phyloP scores from a whole-genome alignment of 1,284 basidiomycete genomes.

The Trichosporon sp. region DNA sequence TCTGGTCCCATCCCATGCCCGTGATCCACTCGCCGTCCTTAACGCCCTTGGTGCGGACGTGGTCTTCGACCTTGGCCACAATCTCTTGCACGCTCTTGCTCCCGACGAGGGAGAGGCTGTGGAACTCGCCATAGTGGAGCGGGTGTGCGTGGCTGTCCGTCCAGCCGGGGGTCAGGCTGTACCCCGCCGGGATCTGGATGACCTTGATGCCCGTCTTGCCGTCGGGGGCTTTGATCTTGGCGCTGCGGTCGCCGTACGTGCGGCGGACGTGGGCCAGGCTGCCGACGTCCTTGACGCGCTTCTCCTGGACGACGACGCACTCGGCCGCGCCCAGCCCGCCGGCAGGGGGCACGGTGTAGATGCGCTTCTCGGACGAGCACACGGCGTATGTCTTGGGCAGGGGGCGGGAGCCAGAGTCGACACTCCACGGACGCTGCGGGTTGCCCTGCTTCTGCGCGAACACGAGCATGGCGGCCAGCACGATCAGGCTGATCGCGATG shows the following conservation, averaged over 20 bases:
- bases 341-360: constrained; percentile 41
- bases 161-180: constrained; percentile 52
- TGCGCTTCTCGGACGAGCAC: constrained; percentile 43
- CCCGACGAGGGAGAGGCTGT: constrained; percentile 66
- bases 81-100: constrained; percentile 66
- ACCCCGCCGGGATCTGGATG: constrained; percentile 44
- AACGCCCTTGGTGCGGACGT: constrained; percentile 61
- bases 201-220: constrained; percentile 50
- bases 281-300: constrained; percentile 64
- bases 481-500: constrained; percentile 44
- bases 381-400: constrained; percentile 45
- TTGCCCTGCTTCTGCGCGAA: constrained; percentile 39
- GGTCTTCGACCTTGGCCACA: constrained; percentile 65
- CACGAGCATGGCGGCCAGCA: constrained; percentile 45
- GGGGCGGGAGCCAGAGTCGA: constrained; percentile 21
- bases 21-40: constrained; percentile 70
- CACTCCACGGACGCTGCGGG: constrained; percentile 19
- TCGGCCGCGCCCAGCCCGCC: constrained; percentile 58
- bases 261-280: constrained; percentile 59
- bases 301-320: constrained; percentile 68
- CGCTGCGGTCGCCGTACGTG: constrained; percentile 51
- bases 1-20: constrained; percentile 94
- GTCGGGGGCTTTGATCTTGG: constrained; percentile 34
- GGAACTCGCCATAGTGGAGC: constrained; percentile 57
- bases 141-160: constrained; percentile 70